Conservation (phyloP, 345 rosid species). For the Camelina neglecta region DNA sequence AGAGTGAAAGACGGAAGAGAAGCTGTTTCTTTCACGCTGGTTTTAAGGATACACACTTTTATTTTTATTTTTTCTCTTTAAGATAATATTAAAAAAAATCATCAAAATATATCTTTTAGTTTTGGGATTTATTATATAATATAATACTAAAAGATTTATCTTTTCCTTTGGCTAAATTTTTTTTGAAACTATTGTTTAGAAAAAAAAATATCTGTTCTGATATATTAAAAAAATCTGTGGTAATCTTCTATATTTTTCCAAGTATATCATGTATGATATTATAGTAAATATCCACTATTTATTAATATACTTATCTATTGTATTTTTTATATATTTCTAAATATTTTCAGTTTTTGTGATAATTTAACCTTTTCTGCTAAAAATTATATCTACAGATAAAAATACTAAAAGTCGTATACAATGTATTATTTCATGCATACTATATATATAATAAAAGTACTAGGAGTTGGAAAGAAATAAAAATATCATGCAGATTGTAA, state of each 20-base stretch:
- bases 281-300: background rate
- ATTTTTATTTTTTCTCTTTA: background rate
- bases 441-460: too few relatives aligned
- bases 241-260: background rate
- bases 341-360: too few relatives aligned
- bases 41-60: slow-evolving; percentile 23
- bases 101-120: slow-evolving; percentile 1
- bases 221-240: background rate
- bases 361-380: too few relatives aligned
- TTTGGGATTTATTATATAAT: background rate
- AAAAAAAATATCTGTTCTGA: background rate
- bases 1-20: slow-evolving; percentile 25
- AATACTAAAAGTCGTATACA: too few relatives aligned
- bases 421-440: too few relatives aligned
- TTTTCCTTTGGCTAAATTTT: background rate
- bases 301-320: background rate
- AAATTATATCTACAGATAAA: too few relatives aligned
- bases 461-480: too few relatives aligned
- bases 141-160: background rate
- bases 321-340: too few relatives aligned
- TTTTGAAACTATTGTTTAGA: background rate
- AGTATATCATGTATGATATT: background rate
- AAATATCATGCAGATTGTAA: too few relatives aligned
- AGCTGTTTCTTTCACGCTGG: slow-evolving; percentile 38
- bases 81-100: background rate